Evolutionary conservation across 257 asterid species (phyloP).

Genomic region (Nicotiana undulata): DNA sequence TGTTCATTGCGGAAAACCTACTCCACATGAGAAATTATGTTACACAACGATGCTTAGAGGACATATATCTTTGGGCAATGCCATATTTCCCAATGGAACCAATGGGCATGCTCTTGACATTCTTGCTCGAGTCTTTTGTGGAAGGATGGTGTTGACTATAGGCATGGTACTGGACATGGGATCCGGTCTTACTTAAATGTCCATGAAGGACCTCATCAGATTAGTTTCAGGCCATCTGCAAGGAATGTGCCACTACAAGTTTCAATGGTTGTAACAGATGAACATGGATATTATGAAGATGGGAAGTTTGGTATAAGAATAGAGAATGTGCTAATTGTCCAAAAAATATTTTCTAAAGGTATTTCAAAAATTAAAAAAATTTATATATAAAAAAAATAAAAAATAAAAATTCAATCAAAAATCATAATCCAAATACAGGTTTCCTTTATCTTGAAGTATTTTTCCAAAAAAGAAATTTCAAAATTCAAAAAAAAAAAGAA

Average conservation of each 20-base stretch:
- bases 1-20: conserved; percentile 86
- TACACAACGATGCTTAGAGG: conserved; percentile 96
- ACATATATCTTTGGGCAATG: conserved; percentile 81
- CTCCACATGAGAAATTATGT: conserved; percentile 88
- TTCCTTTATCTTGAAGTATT: too few relatives aligned
- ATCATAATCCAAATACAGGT: too few relatives aligned
- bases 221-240: conserved; percentile 85
- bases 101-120: conserved; percentile 74
- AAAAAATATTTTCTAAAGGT: too few relatives aligned
- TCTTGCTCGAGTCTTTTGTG: conserved; percentile 89
- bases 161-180: conserved; percentile 99
- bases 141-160: conserved; percentile 93
- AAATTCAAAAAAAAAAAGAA: too few relatives aligned
- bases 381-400: too few relatives aligned
- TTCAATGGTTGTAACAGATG: conserved; percentile 93
- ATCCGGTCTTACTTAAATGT: conserved; percentile 87
- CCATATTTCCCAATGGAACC: conserved; percentile 89
- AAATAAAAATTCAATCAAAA: too few relatives aligned
- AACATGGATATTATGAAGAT: conserved; percentile 96
- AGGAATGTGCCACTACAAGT: conserved; percentile 63
- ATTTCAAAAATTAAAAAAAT: too few relatives aligned
- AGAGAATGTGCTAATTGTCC: conserved; percentile 83
- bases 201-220: conserved; percentile 96
- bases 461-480: too few relatives aligned
- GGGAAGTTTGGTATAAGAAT: conserved; percentile 88